Evolutionary conservation across 2,329 filamentous ascomycete species (phyloP).

Genomic region (Colletotrichum somersetense): DNA sequence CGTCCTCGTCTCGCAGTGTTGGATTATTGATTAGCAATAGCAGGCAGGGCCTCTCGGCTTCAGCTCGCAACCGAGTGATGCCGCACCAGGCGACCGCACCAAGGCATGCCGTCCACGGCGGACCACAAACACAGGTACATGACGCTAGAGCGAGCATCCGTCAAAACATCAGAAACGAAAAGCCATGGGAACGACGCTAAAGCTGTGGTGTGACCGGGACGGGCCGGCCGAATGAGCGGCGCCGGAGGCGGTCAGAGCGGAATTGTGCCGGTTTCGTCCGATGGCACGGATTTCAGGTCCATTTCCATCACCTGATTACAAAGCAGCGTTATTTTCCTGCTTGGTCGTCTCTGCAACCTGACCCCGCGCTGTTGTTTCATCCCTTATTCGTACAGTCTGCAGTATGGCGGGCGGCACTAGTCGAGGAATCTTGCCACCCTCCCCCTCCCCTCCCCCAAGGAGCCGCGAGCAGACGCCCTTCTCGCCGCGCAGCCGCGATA

Average conservation of each 20-base stretch:
- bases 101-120: background rate
- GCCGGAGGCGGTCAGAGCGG: background rate
- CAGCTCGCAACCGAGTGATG: background rate
- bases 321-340: background rate
- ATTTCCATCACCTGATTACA: background rate
- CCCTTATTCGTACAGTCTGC: background rate
- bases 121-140: background rate
- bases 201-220: background rate
- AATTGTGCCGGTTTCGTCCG: background rate
- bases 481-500: background rate
- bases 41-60: background rate
- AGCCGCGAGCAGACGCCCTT: background rate
- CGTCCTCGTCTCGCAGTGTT: background rate
- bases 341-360: background rate
- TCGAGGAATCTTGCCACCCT: background rate
- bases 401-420: background rate
- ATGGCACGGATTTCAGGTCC: background rate
- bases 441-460: background rate
- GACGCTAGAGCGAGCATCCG: background rate
- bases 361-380: background rate
- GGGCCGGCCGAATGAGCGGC: background rate
- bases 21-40: background rate
- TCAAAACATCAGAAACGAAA: background rate
- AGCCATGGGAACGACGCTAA: background rate
- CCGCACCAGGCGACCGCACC: background rate